Base-by-base conservation (phyloP, 495 filamentous ascomycete genomes). In the Penicillium parvum region DNA sequence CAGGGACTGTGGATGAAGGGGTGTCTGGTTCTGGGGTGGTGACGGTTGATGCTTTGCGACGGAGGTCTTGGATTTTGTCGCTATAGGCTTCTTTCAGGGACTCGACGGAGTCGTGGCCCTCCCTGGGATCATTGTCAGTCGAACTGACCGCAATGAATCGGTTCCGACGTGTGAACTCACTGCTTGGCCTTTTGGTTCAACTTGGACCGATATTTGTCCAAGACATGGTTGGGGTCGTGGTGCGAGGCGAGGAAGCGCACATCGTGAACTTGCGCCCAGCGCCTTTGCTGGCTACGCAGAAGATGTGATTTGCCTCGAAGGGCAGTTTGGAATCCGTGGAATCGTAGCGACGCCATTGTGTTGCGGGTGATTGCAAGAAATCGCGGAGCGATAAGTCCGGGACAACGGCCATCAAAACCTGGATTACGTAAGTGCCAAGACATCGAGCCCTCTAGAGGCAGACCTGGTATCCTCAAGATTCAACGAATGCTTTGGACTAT, bases 231-330 rank as follows among this genome's bases (percentile, higher is more conserved):
- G 18, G 78, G 68, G 32, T 78, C 63, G 53, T 64, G 69, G 46
- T 84, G 81, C 7, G 82, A 82, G 16, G 84, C 85, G 14, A 95
- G 72, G 72, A 92, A 95, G 30, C 90, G 88, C 32, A 94, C 82
- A 66, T 96, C 88, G 64, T 91, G 86, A 7, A 95, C 90, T 49
- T 85, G 87, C 7, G 92, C 94, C 85, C 87, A 90, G 52, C 94
- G 80, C 38, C 85, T 76, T 58, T 97, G 92, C 28, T 66, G 63
- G 23, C 37, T 32, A 4, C 64, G 66, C 27, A 63, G 54, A 15
- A 68, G 52, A 4, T 45, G 45, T 1, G 57, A 57, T 6, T 58
- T 50, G 20, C 49, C 57, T 22, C 65, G 53, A 2, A 66, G 23
- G 12, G 64, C 19, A 10, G 52, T 54, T 35, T 61, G 63, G 30